These are phyloP conservation scores for Rhododendron henanense DNA, from an alignment of 148 eudicot genomes.

Conservation along the genomic window DNA sequence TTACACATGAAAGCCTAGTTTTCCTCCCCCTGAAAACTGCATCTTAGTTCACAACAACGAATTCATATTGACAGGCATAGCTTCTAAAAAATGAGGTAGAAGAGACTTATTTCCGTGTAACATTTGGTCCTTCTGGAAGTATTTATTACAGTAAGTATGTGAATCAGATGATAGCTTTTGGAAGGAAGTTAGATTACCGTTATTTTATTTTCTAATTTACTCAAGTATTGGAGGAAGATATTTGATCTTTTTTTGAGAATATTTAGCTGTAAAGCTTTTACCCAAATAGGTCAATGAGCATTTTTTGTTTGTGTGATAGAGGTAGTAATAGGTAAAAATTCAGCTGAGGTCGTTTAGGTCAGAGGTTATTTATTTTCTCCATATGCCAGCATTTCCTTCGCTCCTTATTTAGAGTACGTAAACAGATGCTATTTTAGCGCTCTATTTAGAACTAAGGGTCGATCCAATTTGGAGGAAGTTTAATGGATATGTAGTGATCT, in stretches of 20 bases:
- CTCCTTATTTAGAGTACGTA: neutral
- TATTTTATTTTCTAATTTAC: neutral
- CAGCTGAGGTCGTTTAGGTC: neutral
- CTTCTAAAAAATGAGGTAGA: neutral
- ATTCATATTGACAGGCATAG: neutral
- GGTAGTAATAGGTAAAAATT: neutral
- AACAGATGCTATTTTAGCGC: neutral
- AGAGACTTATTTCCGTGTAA: neutral
- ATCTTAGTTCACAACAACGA: neutral
- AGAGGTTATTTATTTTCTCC: neutral
- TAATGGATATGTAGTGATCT: neutral
- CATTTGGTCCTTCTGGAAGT: neutral
- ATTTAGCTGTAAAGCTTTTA: neutral
- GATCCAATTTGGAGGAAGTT: neutral
- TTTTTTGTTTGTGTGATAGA: neutral
- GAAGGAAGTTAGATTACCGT: neutral
- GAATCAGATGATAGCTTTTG: neutral
- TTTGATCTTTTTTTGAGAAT: neutral
- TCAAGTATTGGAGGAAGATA: neutral
- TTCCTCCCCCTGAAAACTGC: neutral
- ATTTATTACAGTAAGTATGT: neutral
- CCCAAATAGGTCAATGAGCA: neutral
- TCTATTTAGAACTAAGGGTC: neutral
- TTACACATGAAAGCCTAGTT: neutral
- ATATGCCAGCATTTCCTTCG: neutral